These are phyloP conservation scores for Ascochyta fabae DNA, from an alignment of 2,329 filamentous ascomycete genomes.

Conservation along the genomic window DNA sequence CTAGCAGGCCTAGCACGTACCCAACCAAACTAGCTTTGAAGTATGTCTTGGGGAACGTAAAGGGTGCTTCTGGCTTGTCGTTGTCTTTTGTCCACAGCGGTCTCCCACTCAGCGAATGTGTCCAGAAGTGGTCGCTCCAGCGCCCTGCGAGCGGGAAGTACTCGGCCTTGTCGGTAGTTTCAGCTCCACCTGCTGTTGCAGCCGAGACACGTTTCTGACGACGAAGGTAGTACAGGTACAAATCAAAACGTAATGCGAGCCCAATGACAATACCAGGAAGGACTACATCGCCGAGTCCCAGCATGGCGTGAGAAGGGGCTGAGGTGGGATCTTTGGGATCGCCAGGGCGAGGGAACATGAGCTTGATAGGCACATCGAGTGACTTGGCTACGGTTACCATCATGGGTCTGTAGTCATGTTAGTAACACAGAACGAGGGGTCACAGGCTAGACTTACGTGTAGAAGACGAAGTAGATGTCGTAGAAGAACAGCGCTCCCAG, in stretches of 20 bases:
- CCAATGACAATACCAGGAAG: conserved; percentile 90
- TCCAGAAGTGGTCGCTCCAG: conserved; percentile 89
- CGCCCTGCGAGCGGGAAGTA: conserved; percentile 65
- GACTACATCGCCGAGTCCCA: conserved; percentile 93
- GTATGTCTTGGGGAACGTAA: conserved; percentile 79
- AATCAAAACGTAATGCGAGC: conserved; percentile 87
- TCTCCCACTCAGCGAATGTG: conserved; percentile 47
- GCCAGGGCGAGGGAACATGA: conserved; percentile 76
- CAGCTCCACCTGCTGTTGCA: conserved; percentile 14
- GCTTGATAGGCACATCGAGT: conserved; percentile 90
- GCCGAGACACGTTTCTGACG: conserved; percentile 58
- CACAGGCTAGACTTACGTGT: conserved; percentile 64
- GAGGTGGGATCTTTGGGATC: conserved; percentile 53
- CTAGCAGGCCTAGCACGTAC: conserved; percentile 78
- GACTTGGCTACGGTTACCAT: conserved; percentile 89
- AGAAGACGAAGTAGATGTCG: conserved; percentile 92
- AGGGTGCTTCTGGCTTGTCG: conserved; percentile 34
- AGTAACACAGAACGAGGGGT: neutral
- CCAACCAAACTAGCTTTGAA: conserved; percentile 79
- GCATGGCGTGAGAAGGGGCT: conserved; percentile 67
- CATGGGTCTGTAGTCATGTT: conserved; percentile 62
- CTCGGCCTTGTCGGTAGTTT: conserved; percentile 45
- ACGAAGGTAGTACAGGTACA: conserved; percentile 80
- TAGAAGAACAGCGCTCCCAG: conserved; percentile 87
- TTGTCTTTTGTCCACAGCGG: conserved; percentile 30